Conservation (phyloP, 2,329 filamentous ascomycete genomes). For the Clonostachys solani region DNA sequence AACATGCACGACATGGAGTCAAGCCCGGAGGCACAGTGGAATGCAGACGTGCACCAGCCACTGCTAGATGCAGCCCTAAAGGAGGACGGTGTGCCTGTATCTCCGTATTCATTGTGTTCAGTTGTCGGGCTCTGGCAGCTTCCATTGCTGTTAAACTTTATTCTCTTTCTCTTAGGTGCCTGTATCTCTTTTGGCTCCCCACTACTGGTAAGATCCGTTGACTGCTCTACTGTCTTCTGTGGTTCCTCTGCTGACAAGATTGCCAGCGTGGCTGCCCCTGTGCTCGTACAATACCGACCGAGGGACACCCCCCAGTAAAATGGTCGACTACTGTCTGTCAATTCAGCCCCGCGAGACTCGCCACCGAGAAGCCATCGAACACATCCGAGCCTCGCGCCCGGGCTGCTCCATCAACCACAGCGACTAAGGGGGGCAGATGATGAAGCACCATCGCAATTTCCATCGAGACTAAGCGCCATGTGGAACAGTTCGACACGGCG, state of each 20-base stretch:
- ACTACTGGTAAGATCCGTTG: too few species aligned
- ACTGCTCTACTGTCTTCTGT: too few species aligned
- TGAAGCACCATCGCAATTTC: constrained; percentile 6
- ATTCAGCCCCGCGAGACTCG: not conserved
- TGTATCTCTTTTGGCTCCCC: too few species aligned
- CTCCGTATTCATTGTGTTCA: too few species aligned
- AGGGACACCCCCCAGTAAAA: too few species aligned
- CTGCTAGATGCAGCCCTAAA: constrained; percentile 6
- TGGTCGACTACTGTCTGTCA: not conserved
- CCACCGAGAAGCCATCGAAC: constrained; percentile 4
- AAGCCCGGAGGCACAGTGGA: constrained; percentile 8
- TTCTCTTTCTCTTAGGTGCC: too few species aligned
- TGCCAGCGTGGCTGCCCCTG: too few species aligned
- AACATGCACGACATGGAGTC: constrained; percentile 5
- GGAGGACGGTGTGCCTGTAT: too few species aligned
- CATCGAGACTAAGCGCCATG: constrained; percentile 11
- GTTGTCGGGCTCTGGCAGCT: too few species aligned
- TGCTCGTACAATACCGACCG: too few species aligned
- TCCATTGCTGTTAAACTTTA: too few species aligned
- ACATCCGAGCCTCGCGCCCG: constrained; percentile 1
- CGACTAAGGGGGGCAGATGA: not conserved
- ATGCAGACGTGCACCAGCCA: constrained; percentile 6
- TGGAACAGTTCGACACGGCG: constrained; percentile 4
- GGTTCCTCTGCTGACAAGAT: too few species aligned
- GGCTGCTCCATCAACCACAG: constrained; percentile 11